Evolutionary conservation across 2,329 filamentous ascomycete species (phyloP), one percentile per base, ranked within the genome.

Genomic region (Diaporthe eres): DNA sequence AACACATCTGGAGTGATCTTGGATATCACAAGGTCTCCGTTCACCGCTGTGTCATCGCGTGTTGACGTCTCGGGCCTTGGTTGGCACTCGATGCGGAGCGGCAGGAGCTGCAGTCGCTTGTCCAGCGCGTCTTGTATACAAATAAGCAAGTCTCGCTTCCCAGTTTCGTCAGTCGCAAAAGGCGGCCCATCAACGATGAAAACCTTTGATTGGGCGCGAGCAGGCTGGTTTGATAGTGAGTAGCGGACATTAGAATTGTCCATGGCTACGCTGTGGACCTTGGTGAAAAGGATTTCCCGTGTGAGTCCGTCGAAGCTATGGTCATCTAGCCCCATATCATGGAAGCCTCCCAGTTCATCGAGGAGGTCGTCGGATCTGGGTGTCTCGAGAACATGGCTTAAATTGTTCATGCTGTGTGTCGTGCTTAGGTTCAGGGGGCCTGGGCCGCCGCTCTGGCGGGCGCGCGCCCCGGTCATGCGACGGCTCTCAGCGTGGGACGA

Each of bases 311-410:
- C 93, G 76, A 93, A 91, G 77, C 91, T 90, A n/a, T 92, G 89
- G 80, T 94, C 93, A 72, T 94, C 92, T 31, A 95, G 86, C 1
- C 91, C 93, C 90, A 94, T 94, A 76, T 88, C 93, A 79, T 93
- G 89, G 74, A 95, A 92, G 0, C 92, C 92, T 78, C 94, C 92
- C 22, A 94, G 84, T 76, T 94, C 92, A 77, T 96, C 93, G 2
- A 96, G 85, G 1, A 94, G 86, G 57, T 90, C 89, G 80, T 95
- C 94, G 63, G 94, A 88, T 19, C 19, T 65, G 4, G 71, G 71
- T 13, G 74, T 55, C 22, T 63, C 65, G 2, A 68, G 0, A 92
- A 93, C 2, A 91, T 90, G 93, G 28, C 93, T 84, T 75, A 94
- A 89, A 79, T 91, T 94, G 73, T 90, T 91, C 44, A 83, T 79